These are phyloP conservation scores for Gossypium davidsonii DNA, from an alignment of 441 rosid species.

Conservation along the genomic window DNA sequence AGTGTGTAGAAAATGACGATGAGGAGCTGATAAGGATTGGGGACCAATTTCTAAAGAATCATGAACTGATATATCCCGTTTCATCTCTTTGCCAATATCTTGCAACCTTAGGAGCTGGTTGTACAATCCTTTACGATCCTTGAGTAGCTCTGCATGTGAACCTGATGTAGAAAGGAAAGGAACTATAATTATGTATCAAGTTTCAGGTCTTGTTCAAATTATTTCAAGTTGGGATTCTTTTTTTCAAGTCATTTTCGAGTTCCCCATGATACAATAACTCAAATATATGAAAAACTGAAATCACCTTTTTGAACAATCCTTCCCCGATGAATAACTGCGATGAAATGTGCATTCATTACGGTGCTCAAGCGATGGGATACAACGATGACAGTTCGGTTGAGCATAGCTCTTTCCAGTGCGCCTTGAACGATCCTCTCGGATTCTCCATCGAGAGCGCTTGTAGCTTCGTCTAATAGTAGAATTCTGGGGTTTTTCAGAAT, in stretches of 20 bases:
- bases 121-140: constrained; percentile 58
- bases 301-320: constrained; percentile 62
- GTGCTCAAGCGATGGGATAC: constrained; percentile 76
- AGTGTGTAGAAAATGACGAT: constrained; percentile 31
- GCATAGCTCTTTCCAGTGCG: constrained; percentile 63
- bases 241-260: too few relatives aligned
- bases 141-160: constrained; percentile 54
- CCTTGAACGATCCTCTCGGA: constrained; percentile 69
- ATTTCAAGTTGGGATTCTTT: too few relatives aligned
- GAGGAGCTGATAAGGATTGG: constrained; percentile 35
- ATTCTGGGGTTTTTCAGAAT: constrained; percentile 57
- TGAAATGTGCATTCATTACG: constrained; percentile 47
- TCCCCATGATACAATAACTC: too few relatives aligned
- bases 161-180: constrained; percentile 27
- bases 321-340: constrained; percentile 65
- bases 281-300: too few relatives aligned
- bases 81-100: constrained; percentile 33
- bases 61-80: constrained; percentile 13
- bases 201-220: not conserved
- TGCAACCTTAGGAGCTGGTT: constrained; percentile 53
- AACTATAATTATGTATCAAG: not conserved
- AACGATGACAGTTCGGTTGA: constrained; percentile 58
- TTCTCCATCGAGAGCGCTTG: constrained; percentile 73
- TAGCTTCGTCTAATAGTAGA: constrained; percentile 74
- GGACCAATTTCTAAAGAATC: constrained; percentile 20